Evolutionary conservation across 768 basidiomycete genomes (phyloP).

Genomic region (Trametes maxima): DNA sequence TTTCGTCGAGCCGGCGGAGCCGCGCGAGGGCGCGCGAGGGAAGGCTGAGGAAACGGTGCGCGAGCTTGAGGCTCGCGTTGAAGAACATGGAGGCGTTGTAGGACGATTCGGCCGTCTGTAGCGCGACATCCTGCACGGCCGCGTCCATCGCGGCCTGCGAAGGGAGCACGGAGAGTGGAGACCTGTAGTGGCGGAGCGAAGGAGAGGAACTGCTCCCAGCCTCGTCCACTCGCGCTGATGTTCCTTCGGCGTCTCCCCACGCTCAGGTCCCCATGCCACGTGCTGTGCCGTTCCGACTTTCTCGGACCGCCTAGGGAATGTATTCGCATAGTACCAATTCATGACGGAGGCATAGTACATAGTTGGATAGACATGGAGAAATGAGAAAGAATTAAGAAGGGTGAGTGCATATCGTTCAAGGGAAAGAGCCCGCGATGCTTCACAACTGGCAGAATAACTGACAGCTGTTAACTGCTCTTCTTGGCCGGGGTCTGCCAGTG

Average conservation of each 20-base stretch:
- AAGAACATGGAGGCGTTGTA: slow-evolving; percentile 21
- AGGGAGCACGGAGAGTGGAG: not conserved
- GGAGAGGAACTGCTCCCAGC: not conserved
- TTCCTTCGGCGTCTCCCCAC: not conserved
- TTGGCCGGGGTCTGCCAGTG: too few relatives aligned
- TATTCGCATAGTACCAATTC: not conserved
- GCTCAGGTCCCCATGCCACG: not conserved
- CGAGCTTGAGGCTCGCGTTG: slow-evolving; percentile 30
- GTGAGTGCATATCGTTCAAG: not conserved
- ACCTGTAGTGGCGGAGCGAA: not conserved
- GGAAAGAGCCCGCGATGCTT: too few relatives aligned
- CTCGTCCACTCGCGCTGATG: not conserved
- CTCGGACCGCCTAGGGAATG: not conserved
- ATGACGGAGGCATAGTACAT: not conserved
- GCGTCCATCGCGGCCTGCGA: not conserved
- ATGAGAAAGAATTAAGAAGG: not conserved
- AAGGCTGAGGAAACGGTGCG: slow-evolving; percentile 41
- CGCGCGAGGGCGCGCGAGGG: slow-evolving; percentile 43
- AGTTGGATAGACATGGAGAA: not conserved
- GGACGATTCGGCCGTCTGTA: slow-evolving; percentile 7
- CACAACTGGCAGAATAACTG: too few relatives aligned
- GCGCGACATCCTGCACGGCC: not conserved
- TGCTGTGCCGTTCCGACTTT: not conserved
- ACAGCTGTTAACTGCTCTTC: too few relatives aligned
- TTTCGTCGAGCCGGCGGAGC: slow-evolving; percentile 40